Base-by-base conservation (phyloP, 306 rosid species). In the Cicer cuneatum region DNA sequence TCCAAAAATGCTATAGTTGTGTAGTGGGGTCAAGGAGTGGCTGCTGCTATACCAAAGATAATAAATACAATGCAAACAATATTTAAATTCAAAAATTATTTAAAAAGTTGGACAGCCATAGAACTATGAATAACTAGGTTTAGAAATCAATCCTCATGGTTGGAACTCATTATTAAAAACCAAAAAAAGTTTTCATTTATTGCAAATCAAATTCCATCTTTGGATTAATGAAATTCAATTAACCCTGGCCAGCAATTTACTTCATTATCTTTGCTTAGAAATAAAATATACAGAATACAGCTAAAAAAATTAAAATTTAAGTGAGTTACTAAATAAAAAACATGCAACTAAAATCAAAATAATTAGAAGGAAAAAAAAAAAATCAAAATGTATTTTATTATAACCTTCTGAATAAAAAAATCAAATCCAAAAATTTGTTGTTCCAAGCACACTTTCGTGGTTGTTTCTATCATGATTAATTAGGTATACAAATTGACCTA, bases 171-270 rank as follows among this genome's bases (percentile, higher is more conserved):
- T 35, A 33, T 29, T 46, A n/a, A 74, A 13, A 33, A 24, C 38
- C n/a, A n/a, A 38, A 52, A 42, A 33, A 53, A 7, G n/a, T n/a
- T n/a, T 59, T 33, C 10, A 66, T 54, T 33, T 40, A 45, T 67
- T 56, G 49, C 58, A 54, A 43, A 56, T 56, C 24, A 56, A 42
- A 66, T 66, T 54, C 15, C 60, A 45, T 37, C 12, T 43, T 54
- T 24, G 19, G 58, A 47, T 66, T 45, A 62, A 74, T 7, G 3
- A 10, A 33, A 62, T 35, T 61, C 35, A 40, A 66, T 76, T 29
- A 76, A 29, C 19, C 19, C 5, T 3, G 3, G 29, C 29, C 29
- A 24, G 18, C 51, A 57, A 47, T n/a, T 59, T 40, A 21, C 65
- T 41, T 15, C 11, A 40, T 33, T 51, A 10, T 49, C 39, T 43